These are phyloP conservation scores for Punica granatum DNA, from an alignment of 345 rosid genomes.

Conservation along the genomic window DNA sequence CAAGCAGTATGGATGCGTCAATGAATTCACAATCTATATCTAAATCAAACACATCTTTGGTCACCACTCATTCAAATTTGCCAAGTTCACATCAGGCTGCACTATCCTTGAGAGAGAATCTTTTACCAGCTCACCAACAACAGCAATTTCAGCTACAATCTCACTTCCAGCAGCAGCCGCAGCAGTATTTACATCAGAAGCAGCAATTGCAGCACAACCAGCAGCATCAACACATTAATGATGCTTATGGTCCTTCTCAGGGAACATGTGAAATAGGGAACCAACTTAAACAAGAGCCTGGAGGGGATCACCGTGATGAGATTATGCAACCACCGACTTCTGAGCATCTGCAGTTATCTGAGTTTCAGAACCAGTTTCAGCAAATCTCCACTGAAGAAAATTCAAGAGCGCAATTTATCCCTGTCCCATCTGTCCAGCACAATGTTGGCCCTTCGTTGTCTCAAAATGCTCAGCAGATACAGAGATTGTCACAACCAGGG, in stretches of 20 bases:
- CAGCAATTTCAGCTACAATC: conserved; percentile 57
- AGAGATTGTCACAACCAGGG: conserved; percentile 45
- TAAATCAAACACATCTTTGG: conserved; percentile 41
- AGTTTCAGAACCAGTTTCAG: conserved; percentile 61
- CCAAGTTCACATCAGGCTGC: conserved; percentile 42
- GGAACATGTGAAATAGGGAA: conserved; percentile 36
- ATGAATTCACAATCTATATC: conserved; percentile 50
- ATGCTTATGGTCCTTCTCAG: conserved; percentile 53
- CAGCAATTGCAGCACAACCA: conserved; percentile 53
- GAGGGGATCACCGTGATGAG: conserved; percentile 39
- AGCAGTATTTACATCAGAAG: conserved; percentile 50
- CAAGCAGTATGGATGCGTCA: conserved; percentile 42
- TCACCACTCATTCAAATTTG: conserved; percentile 41
- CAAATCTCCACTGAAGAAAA: conserved; percentile 49
- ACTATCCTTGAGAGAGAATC: conserved; percentile 38
- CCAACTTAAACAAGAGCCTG: conserved; percentile 67
- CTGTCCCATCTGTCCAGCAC: conserved; percentile 37
- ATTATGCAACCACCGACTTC: conserved; percentile 46
- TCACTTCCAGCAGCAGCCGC: conserved; percentile 42
- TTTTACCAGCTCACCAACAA: conserved; percentile 52
- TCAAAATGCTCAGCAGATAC: conserved; percentile 55
- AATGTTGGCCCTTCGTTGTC: conserved; percentile 34
- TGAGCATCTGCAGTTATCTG: conserved; percentile 51
- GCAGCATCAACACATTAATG: conserved; percentile 48
- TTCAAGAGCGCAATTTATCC: conserved; percentile 30